phyloP scores from a whole-genome alignment of 164 flowering plant species.

The Umbellularia californica region DNA sequence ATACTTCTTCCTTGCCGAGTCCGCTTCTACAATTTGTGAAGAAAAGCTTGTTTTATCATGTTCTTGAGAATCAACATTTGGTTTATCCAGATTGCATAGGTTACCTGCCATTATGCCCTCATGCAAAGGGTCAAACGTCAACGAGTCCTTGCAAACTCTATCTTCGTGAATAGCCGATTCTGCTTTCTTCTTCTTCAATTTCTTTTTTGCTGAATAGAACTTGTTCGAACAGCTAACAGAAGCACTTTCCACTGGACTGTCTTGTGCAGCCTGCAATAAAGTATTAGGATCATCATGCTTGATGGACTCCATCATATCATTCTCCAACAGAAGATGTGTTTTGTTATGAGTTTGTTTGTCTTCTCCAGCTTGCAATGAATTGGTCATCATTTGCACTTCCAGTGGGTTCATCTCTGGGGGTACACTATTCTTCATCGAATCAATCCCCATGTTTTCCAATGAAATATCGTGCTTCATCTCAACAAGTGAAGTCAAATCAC shows the following conservation, averaged over 20 bases:
- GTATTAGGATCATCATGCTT: background rate
- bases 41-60: background rate
- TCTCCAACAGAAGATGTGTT: background rate
- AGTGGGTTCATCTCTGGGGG: background rate
- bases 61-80: background rate
- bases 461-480: background rate
- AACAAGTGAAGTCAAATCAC: background rate
- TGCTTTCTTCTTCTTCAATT: background rate
- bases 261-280: background rate
- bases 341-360: background rate
- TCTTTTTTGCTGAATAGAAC: background rate
- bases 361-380: too few species aligned
- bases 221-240: constrained; percentile 1
- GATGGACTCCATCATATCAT: too few species aligned
- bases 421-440: background rate
- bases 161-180: background rate
- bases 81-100: background rate
- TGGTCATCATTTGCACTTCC: background rate
- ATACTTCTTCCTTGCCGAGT: background rate
- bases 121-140: too few species aligned
- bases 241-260: background rate
- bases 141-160: background rate
- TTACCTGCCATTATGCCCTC: background rate
- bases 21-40: too few species aligned
- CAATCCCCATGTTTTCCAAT: background rate